These are phyloP conservation scores for Yamadazyma diddensiae DNA, from an alignment of 1,139 yeast genomes.

Conservation along the genomic window DNA sequence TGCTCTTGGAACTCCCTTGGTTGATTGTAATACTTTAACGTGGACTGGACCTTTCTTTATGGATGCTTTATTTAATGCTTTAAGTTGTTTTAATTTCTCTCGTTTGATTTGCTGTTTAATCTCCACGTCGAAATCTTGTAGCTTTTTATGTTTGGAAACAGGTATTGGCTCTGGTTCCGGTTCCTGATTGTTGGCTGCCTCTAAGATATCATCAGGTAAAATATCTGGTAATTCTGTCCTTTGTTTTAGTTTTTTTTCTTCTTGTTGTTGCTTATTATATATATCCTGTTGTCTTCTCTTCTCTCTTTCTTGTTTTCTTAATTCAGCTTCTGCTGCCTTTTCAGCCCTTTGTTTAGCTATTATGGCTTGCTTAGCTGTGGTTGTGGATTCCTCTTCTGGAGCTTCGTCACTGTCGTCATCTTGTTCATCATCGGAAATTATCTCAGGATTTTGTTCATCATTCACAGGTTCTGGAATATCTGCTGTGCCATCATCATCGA, in stretches of 20 bases:
- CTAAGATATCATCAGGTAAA: constrained; percentile 48
- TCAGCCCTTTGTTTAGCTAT: constrained; percentile 24
- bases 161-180: constrained; percentile 10
- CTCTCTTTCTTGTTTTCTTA: constrained; percentile 38
- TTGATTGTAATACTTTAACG: constrained; percentile 40
- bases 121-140: constrained; percentile 32
- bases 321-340: constrained; percentile 29
- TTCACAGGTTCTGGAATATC: background rate
- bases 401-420: constrained; percentile 43
- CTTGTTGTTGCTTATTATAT: constrained; percentile 48
- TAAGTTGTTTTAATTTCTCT: constrained; percentile 42
- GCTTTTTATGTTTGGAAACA: constrained; percentile 32
- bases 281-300: constrained; percentile 50
- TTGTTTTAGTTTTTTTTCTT: constrained; percentile 25
- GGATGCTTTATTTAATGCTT: constrained; percentile 33
- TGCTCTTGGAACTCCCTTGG: constrained; percentile 40
- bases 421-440: constrained; percentile 15
- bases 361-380: constrained; percentile 26
- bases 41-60: constrained; percentile 56
- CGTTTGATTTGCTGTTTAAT: constrained; percentile 31
- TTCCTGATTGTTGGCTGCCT: constrained; percentile 19
- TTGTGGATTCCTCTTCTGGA: constrained; percentile 45
- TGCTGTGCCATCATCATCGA: constrained; percentile 22
- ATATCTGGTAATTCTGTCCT: constrained; percentile 41
- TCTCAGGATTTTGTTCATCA: constrained; percentile 7